Evolutionary conservation across 2,329 filamentous ascomycete species (phyloP).

Genomic region (Colletotrichum nymphaeae): DNA sequence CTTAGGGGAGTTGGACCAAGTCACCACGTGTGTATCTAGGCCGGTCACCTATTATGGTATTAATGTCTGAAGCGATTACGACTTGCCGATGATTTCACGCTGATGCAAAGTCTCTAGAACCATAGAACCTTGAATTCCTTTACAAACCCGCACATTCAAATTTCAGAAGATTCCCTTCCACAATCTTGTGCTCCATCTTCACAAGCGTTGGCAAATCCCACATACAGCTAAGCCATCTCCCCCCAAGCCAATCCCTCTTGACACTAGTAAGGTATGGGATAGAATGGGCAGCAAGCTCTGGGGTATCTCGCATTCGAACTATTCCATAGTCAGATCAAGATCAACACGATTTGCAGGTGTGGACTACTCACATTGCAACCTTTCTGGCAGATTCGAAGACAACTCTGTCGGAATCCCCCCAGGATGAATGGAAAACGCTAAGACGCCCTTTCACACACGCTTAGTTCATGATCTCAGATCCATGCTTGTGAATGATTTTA

Average conservation of each 20-base stretch:
- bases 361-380: constrained; percentile 18
- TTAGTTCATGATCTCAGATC: background rate
- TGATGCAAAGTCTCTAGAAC: no score
- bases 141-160: constrained; percentile 33
- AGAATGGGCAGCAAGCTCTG: constrained; percentile 33
- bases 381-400: constrained; percentile 32
- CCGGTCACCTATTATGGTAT: no score
- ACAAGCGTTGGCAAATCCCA: constrained; percentile 34
- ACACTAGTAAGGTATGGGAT: constrained; percentile 28
- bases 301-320: constrained; percentile 36
- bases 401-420: constrained; percentile 51
- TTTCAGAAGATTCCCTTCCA: constrained; percentile 26
- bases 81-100: no score
- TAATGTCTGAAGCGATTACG: no score
- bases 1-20: no score
- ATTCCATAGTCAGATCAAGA: background rate
- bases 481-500: background rate
- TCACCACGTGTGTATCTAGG: no score
- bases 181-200: constrained; percentile 17
- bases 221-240: constrained; percentile 35
- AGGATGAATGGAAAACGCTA: constrained; percentile 54
- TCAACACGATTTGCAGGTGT: rapidly evolving
- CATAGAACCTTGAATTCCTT: no score
- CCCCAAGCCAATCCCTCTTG: constrained; percentile 32
- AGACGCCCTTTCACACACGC: constrained; percentile 46